Percentiles rank a stretch among this genome's conserved stretches.
These are phyloP conservation scores for Heritiera fomes DNA, from an alignment of 345 rosid genomes.

Conservation along the genomic window DNA sequence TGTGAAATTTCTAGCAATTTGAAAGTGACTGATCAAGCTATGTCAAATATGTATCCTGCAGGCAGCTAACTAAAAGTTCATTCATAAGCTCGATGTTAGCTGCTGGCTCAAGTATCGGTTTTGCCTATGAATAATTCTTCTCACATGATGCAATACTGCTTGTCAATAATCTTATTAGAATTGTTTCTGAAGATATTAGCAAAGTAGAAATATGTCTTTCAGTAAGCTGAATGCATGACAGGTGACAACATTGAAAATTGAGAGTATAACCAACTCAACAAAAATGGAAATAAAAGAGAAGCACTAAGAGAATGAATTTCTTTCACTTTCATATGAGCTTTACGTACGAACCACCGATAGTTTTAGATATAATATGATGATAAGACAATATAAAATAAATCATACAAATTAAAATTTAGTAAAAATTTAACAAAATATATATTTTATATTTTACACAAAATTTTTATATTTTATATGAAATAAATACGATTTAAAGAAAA, in stretches of 20 bases:
- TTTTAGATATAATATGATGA: too few species aligned
- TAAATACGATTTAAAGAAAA: too few species aligned
- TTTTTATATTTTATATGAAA: too few species aligned
- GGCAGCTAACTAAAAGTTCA: neutral
- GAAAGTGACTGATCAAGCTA: slow-evolving; percentile 2
- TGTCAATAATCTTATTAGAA: neutral
- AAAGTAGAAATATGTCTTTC: neutral
- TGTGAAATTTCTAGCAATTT: neutral
- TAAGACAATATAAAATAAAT: too few species aligned
- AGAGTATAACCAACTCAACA: neutral
- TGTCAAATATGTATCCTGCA: neutral
- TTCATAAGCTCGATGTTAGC: neutral
- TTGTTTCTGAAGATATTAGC: neutral
- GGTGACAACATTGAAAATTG: neutral
- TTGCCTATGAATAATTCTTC: neutral
- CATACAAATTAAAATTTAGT: too few species aligned
- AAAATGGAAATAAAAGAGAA: neutral
- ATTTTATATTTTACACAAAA: too few species aligned
- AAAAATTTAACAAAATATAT: too few species aligned
- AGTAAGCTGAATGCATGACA: neutral
- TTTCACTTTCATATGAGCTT: neutral
- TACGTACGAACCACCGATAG: neutral
- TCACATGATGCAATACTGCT: neutral
- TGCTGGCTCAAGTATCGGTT: neutral
- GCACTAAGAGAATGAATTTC: too few species aligned